Conservation (phyloP, 805 yeast species). For the Kregervanrija fluxuum region DNA sequence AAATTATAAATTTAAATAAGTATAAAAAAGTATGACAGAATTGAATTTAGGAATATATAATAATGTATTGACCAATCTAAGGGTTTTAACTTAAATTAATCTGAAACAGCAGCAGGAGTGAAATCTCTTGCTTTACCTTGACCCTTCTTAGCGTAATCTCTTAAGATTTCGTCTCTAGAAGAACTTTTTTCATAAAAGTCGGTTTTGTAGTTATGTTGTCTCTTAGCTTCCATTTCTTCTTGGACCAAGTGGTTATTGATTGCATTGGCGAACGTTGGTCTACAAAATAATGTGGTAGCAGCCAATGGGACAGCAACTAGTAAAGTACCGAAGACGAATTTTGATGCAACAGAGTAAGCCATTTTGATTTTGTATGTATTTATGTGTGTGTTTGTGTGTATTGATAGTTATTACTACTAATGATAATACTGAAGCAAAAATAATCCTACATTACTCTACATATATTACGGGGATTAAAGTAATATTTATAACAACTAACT, state of each 20-base stretch:
- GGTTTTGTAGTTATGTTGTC: constrained; percentile 20
- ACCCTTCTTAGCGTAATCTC: constrained; percentile 21
- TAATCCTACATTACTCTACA: background rate
- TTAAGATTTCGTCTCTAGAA: constrained; percentile 20
- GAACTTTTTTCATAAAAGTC: constrained; percentile 19
- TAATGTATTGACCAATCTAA: background rate
- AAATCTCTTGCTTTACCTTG: constrained; percentile 25
- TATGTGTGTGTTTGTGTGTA: no score
- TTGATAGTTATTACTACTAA: background rate
- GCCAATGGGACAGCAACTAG: constrained; percentile 25
- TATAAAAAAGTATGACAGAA: no score
- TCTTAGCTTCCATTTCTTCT: constrained; percentile 24
- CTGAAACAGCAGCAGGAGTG: constrained; percentile 5
- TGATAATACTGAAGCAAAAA: background rate
- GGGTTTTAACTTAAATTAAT: constrained; percentile 1
- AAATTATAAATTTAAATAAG: no score
- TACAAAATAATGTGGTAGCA: constrained; percentile 18
- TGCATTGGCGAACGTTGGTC: constrained; percentile 31
- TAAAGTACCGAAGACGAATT: constrained; percentile 23
- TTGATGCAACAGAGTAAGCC: constrained; percentile 21
- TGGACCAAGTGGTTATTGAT: constrained; percentile 27
- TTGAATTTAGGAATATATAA: background rate
- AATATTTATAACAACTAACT: no score
- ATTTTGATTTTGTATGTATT: constrained; percentile 10
- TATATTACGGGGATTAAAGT: no score